Evolutionary conservation across 805 yeast species (phyloP).

Genomic region (Wickerhamiella cacticola): DNA sequence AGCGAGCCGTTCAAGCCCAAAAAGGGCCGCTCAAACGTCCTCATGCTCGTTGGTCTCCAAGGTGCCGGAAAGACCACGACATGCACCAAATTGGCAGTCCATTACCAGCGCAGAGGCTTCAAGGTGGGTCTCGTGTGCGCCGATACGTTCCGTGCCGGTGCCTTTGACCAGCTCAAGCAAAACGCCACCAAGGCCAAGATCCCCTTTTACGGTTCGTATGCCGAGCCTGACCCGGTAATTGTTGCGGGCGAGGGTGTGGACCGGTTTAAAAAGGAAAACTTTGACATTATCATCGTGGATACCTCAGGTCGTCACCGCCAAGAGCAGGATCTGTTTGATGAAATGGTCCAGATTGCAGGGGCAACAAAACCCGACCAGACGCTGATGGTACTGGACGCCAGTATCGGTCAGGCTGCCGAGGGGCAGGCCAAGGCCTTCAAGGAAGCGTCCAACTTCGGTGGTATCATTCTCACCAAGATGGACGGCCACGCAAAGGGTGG

Average conservation of each 20-base stretch:
- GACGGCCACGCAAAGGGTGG: slow-evolving; percentile 99
- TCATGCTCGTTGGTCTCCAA: slow-evolving; percentile 97
- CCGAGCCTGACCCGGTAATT: slow-evolving; percentile 89
- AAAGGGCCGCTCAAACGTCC: slow-evolving; percentile 64
- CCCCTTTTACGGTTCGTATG: slow-evolving; percentile 89
- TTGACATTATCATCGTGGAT: slow-evolving; percentile 89
- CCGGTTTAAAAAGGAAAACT: slow-evolving; percentile 79
- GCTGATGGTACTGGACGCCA: slow-evolving; percentile 92
- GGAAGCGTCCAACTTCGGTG: slow-evolving; percentile 85
- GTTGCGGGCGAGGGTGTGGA: slow-evolving; percentile 88
- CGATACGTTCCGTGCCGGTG: slow-evolving; percentile 99
- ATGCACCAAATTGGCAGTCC: slow-evolving; percentile 91
- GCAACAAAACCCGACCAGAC: slow-evolving; percentile 91
- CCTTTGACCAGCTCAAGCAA: slow-evolving; percentile 95
- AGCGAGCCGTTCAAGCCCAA: slow-evolving; percentile 62
- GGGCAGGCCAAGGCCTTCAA: slow-evolving; percentile 88
- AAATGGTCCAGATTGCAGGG: slow-evolving; percentile 85
- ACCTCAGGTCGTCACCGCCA: slow-evolving; percentile 97
- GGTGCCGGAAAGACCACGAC: slow-evolving; percentile 99
- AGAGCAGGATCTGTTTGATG: slow-evolving; percentile 80
- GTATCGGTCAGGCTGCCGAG: slow-evolving; percentile 98
- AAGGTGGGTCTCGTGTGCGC: slow-evolving; percentile 97
- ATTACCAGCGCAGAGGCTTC: slow-evolving; percentile 84
- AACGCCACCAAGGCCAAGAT: slow-evolving; percentile 91
- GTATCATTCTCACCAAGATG: slow-evolving; percentile 88